These are phyloP conservation scores for Blastomyces gilchristii DNA, from an alignment of 2,329 filamentous ascomycete species.

Conservation along the genomic window DNA sequence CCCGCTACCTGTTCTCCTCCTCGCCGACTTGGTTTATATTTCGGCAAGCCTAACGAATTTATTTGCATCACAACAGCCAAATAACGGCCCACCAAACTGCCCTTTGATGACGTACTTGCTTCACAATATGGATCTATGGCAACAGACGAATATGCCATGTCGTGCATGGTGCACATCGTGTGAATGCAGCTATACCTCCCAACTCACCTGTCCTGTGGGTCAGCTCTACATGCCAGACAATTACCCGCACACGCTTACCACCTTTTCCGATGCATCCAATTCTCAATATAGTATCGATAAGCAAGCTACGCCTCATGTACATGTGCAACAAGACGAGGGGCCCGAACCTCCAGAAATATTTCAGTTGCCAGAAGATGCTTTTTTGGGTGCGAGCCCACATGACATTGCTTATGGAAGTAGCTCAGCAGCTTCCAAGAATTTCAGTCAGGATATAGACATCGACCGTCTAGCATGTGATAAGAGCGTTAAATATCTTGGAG, in stretches of 20 bases:
- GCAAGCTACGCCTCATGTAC: neutral
- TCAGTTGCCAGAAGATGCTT: neutral
- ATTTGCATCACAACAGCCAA: neutral
- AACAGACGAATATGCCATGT: neutral
- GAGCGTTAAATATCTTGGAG: neutral
- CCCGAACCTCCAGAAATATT: neutral
- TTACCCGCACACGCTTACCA: neutral
- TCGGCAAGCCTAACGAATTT: neutral
- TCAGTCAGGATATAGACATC: neutral
- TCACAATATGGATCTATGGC: neutral
- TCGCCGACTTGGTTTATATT: neutral
- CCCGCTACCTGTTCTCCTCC: neutral
- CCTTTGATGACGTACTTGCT: neutral
- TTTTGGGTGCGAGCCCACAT: neutral
- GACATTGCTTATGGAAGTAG: neutral
- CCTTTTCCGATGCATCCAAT: neutral
- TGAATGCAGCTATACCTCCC: neutral
- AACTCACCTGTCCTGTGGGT: neutral
- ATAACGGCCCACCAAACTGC: neutral
- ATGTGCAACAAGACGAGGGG: neutral
- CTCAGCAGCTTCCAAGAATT: neutral
- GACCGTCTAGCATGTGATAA: neutral
- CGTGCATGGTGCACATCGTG: neutral
- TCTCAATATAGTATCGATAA: neutral
- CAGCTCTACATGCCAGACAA: neutral